Base-by-base conservation (phyloP, 495 filamentous ascomycete species). In the Xylaria scruposa region DNA sequence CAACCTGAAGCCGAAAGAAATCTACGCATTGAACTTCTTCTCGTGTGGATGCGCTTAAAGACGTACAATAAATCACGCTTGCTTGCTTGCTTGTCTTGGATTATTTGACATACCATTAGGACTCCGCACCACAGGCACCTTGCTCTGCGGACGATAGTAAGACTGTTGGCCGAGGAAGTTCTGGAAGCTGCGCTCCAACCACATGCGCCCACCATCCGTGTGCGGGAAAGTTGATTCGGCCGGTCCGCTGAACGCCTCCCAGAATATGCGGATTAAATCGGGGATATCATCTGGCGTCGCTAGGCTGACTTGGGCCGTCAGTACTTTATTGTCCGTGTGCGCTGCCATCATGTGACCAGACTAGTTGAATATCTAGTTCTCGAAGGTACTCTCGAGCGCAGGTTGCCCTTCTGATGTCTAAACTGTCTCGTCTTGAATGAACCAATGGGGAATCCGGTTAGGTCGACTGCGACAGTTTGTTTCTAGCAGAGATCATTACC, bases 221-320 rank as follows among this genome's bases (percentile, higher is more conserved):
- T 78, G 75, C 2, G 77, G 77, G 51, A 78, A 78, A 15, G 74
- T 58, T 21, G 72, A 51, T 31, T 78, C 75, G 5, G 71, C 77
- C 3, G 77, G 73, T 21, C 75, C 77, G 63, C 70, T 72, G 29
- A 78, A 78, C 26, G 77, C 75, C 62, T 78, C 77, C 75, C 75
- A 77, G 49, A 78, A 77, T 38, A 78, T 78, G 58, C 63, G 61
- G 10, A 78, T 44, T 13, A 77, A 72, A 13, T 78, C 77, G n/a
- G 77, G 72, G 26, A 78, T 77, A 42, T 78, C 73, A 31, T 77
- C 72, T n/a, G 64, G 56, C 7, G 56, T 78, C 21, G 77, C 77
- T 15, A 79, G 36, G 58, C 61, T 70, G 89, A 61, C 91, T 88
- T 74, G 72, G 5, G 60, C 66, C n/a, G 73, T 75, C 54, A 4